phyloP scores from a whole-genome alignment of 2,329 filamentous ascomycete genomes.

The Fusarium clavum region DNA sequence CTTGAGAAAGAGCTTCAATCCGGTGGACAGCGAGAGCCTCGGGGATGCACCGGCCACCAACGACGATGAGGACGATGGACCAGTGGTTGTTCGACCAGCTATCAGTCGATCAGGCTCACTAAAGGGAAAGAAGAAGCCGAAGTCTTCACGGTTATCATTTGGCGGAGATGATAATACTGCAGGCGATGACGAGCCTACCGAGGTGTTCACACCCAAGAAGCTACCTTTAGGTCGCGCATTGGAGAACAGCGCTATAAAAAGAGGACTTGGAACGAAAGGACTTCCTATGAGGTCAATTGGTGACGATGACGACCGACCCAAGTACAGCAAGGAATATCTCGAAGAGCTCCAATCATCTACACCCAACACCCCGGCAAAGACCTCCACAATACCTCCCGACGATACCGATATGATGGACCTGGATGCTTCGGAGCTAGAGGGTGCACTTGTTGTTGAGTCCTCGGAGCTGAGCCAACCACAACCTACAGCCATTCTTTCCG shows the following conservation, averaged over 20 bases:
- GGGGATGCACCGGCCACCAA: conserved; percentile 46
- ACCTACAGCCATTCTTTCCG: conserved; percentile 74
- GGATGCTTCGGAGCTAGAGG: conserved; percentile 71
- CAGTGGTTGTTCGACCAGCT: conserved; percentile 62
- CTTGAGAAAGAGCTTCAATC: conserved; percentile 66
- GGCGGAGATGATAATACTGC: conserved; percentile 67
- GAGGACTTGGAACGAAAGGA: conserved; percentile 59
- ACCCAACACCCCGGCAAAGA: conserved; percentile 80
- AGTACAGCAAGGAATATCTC: conserved; percentile 87
- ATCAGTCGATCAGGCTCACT: conserved; percentile 60
- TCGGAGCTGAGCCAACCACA: conserved; percentile 48
- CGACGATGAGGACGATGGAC: conserved; percentile 59
- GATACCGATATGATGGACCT: conserved; percentile 66
- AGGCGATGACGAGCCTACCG: conserved; percentile 61
- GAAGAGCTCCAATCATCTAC: conserved; percentile 88
- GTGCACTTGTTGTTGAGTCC: conserved; percentile 72
- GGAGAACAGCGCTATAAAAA: conserved; percentile 74
- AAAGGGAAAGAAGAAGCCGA: conserved; percentile 74
- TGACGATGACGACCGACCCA: conserved; percentile 75
- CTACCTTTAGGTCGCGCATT: conserved; percentile 72
- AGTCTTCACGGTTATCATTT: conserved; percentile 78
- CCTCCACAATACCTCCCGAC: conserved; percentile 58
- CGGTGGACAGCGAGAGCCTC: conserved; percentile 54
- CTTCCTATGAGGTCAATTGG: conserved; percentile 69
- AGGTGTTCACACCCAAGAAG: conserved; percentile 73